Evolutionary conservation across 345 rosid genomes (phyloP).

Genomic region (Camelina hispida): DNA sequence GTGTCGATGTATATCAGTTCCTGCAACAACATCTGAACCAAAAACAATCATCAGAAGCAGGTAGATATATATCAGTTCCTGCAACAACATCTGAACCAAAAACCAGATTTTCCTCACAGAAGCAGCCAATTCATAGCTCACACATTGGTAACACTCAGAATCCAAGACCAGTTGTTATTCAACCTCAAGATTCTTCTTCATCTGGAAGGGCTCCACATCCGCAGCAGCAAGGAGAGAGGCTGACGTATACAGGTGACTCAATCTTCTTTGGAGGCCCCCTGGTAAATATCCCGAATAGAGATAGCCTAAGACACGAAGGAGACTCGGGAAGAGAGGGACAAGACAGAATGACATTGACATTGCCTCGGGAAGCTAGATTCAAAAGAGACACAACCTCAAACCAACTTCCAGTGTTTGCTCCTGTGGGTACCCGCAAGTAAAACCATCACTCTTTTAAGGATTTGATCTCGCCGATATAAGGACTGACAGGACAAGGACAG

Average conservation of each 20-base stretch:
- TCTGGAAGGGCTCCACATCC: constrained; percentile 52
- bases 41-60: no score
- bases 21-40: no score
- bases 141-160: constrained; percentile 43
- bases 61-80: constrained; percentile 86
- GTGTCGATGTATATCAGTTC: no score
- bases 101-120: constrained; percentile 55
- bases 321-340: constrained; percentile 60
- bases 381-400: constrained; percentile 80
- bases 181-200: constrained; percentile 61
- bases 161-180: constrained; percentile 48
- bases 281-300: constrained; percentile 64
- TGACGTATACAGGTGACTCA: constrained; percentile 86
- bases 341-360: constrained; percentile 60
- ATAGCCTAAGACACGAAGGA: constrained; percentile 61
- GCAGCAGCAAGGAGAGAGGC: constrained; percentile 70
- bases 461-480: not conserved
- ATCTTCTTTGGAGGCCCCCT: constrained; percentile 98
- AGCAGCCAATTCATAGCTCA: constrained; percentile 50
- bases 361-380: constrained; percentile 85
- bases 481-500: constrained; percentile 5
- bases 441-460: constrained; percentile 19
- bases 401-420: constrained; percentile 95
- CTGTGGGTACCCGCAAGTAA: constrained; percentile 64
- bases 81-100: constrained; percentile 70